Percentiles rank a stretch among this genome's conserved stretches.
Conservation (phyloP, 805 yeast species). For the Ogataea nonfermentans region DNA sequence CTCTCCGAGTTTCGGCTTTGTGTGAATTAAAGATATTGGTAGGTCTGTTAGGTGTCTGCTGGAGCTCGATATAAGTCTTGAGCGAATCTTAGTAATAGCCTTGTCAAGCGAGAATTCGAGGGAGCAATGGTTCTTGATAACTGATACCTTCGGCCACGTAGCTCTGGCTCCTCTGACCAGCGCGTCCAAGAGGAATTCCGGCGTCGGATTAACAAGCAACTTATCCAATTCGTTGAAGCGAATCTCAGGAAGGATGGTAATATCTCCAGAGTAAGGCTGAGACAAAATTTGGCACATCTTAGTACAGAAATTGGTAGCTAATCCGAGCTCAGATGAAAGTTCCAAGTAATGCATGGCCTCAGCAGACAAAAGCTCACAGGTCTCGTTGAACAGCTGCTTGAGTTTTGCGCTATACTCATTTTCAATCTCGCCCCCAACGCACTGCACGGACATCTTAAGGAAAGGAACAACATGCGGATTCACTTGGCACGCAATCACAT, state of each 20-base stretch:
- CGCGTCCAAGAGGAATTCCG: conserved; percentile 67
- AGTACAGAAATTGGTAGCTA: conserved; percentile 68
- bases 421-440: conserved; percentile 69
- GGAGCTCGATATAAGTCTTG: conserved; percentile 48
- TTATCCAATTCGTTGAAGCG: conserved; percentile 55
- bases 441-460: conserved; percentile 62
- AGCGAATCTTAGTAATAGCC: conserved; percentile 67
- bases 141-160: conserved; percentile 88
- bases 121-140: conserved; percentile 85
- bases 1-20: background rate
- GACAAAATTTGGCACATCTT: conserved; percentile 73
- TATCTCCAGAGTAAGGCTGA: conserved; percentile 90
- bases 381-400: conserved; percentile 48
- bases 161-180: conserved; percentile 84
- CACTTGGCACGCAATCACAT: conserved; percentile 95
- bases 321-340: conserved; percentile 70
- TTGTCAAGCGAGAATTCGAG: conserved; percentile 84
- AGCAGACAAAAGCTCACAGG: conserved; percentile 58
- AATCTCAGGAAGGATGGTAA: conserved; percentile 84
- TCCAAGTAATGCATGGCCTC: conserved; percentile 80
- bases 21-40: conserved; percentile 17
- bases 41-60: conserved; percentile 13
- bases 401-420: conserved; percentile 55
- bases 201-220: conserved; percentile 77
- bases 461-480: conserved; percentile 95